phyloP scores from a whole-genome alignment of 805 yeast species.

The Teunomyces panamensis region DNA sequence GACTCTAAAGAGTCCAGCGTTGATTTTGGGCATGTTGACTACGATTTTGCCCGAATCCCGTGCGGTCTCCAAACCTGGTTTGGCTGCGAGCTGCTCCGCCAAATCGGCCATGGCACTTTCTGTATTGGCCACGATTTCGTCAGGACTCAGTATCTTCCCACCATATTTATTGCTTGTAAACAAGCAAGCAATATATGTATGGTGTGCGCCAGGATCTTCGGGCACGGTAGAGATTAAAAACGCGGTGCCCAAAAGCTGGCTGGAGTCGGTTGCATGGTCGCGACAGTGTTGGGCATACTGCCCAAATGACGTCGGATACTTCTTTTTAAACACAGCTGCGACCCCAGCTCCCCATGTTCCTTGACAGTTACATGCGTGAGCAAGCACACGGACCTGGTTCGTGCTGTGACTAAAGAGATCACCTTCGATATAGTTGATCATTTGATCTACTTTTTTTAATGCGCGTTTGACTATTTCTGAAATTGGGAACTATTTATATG shows the following conservation, averaged over 20 bases:
- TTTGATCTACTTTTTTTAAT: slow-evolving; percentile 3
- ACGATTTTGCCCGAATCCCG: slow-evolving; percentile 12
- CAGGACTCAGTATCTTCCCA: slow-evolving; percentile 38
- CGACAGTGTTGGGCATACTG: slow-evolving; percentile 46
- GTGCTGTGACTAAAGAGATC: slow-evolving; percentile 47
- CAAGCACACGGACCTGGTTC: slow-evolving; percentile 44
- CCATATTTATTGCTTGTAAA: slow-evolving; percentile 63
- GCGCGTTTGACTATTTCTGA: too few relatives aligned
- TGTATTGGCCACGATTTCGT: slow-evolving; percentile 52
- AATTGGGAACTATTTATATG: background rate
- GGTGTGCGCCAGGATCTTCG: slow-evolving; percentile 28
- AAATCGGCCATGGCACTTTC: slow-evolving; percentile 47
- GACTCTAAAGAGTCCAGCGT: slow-evolving; percentile 75
- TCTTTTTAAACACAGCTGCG: slow-evolving; percentile 53
- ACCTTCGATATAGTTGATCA: slow-evolving; percentile 52
- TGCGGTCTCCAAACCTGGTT: slow-evolving; percentile 3
- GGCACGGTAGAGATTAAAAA: slow-evolving; percentile 38
- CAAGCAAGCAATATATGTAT: slow-evolving; percentile 55
- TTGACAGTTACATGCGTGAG: slow-evolving; percentile 77
- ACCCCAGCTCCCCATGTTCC: slow-evolving; percentile 89
- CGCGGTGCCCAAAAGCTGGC: slow-evolving; percentile 53
- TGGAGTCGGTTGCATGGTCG: slow-evolving; percentile 13
- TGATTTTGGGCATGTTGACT: slow-evolving; percentile 71
- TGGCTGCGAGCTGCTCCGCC: slow-evolving; percentile 29
- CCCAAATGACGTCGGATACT: slow-evolving; percentile 57